Base-by-base conservation (phyloP, 1,284 basidiomycete species). In the Hymenochaete sp. region DNA sequence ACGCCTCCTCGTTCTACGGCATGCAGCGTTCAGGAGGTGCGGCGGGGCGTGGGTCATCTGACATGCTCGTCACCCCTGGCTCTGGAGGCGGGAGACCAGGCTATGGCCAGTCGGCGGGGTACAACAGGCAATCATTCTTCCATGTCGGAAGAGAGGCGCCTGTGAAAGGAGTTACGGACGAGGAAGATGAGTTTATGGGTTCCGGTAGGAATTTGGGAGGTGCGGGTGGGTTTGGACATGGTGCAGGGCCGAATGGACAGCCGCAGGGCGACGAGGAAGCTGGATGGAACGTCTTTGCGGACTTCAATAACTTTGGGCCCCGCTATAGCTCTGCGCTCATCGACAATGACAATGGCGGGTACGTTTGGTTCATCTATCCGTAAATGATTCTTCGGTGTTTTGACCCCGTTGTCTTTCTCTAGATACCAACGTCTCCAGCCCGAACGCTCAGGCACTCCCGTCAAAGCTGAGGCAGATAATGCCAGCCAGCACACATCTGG, bases 291-390 rank as follows among this genome's bases (percentile, higher is more conserved):
- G 79, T 93, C 28, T 88, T 82, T 58, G 87, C 89, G 7, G 90
- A 93, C 65, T 93, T 93, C 62, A 92, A 93, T 67, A 93, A 92
- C 54, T 61, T 75, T 3, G 90, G 90, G 0, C 90, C 88, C 16
- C 70, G 73, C 52, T 93, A 92, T 61, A 83, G 83, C 56, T 62
- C 67, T 36, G 70, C 76, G 18, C 77, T 82, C 59, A 71, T 62
- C 19, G 49, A 55, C 53, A 61, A 42, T 54, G 59, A 61, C 35
- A 61, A 65, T 26, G 55, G 62, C 56, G 46, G 25, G 36, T 44
- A 39, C 40, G 47, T 25, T n/a, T 50, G 18, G 13, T n/a, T 16
- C 42, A 40, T 13, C 49, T 42, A 38, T 52, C 11, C n/a, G n/a
- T n/a, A n/a, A n/a, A n/a, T n/a, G n/a, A n/a, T 44, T 27, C 32